Evolutionary conservation across 2,329 filamentous ascomycete genomes (phyloP).

Genomic region (Fusarium liriodendri): DNA sequence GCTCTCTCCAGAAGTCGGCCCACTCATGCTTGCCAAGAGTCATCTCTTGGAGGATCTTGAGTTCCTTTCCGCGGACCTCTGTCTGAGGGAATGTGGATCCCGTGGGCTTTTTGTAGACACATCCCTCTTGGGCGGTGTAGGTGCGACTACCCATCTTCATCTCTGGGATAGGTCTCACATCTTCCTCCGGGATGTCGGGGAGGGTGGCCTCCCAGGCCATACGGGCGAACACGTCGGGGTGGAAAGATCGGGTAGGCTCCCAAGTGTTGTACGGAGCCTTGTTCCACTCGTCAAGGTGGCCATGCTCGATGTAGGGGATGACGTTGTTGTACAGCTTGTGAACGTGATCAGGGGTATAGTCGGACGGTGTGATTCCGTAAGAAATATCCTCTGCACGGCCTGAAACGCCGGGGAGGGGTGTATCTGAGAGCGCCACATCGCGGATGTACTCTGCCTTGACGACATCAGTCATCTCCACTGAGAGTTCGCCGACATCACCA

Average conservation of each 20-base stretch:
- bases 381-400: neutral
- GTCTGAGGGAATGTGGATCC: neutral
- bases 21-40: neutral
- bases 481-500: neutral
- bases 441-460: slow-evolving; percentile 6
- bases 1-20: neutral
- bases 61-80: neutral
- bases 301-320: neutral
- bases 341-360: neutral
- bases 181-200: neutral
- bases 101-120: neutral
- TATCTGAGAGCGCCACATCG: neutral
- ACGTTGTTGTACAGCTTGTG: neutral
- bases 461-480: slow-evolving; percentile 36
- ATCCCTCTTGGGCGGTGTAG: neutral
- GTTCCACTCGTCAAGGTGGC: slow-evolving; percentile 8
- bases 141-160: too few relatives aligned
- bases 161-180: too few relatives aligned
- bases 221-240: too few relatives aligned
- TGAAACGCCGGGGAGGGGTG: neutral
- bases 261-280: neutral
- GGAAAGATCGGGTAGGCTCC: too few relatives aligned
- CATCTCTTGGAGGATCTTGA: neutral
- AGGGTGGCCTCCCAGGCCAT: neutral
- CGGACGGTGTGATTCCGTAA: neutral